phyloP scores from a whole-genome alignment of 495 filamentous ascomycete genomes.

The Monascus purpureus region DNA sequence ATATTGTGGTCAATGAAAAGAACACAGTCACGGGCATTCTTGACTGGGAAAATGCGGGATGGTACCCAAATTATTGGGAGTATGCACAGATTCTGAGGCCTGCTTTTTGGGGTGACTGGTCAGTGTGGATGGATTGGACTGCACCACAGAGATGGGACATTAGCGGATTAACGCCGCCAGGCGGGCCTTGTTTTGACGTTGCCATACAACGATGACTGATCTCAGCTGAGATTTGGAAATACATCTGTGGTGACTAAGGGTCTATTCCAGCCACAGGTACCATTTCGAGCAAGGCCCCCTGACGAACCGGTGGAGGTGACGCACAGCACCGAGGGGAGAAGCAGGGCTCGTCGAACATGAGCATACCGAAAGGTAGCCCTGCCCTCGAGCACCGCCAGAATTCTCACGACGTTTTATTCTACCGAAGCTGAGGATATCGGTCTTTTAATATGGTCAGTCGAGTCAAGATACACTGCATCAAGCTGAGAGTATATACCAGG shows the following conservation, averaged over 20 bases:
- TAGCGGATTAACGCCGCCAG: no score
- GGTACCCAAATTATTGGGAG: constrained; percentile 39
- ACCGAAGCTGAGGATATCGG: constrained; percentile 84
- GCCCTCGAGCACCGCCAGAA: constrained; percentile 55
- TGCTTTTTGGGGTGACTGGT: constrained; percentile 18
- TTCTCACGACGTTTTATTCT: constrained; percentile 48
- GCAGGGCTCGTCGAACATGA: no score
- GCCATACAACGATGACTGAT: no score
- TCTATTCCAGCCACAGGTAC: no score
- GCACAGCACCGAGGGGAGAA: no score
- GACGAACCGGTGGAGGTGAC: no score
- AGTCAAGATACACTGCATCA: no score
- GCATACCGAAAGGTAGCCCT: constrained; percentile 55
- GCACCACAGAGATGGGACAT: constrained; percentile 27
- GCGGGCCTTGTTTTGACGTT: no score
- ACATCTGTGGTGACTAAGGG: no score
- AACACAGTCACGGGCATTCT: constrained; percentile 24
- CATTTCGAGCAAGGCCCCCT: no score
- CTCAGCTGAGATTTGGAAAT: no score
- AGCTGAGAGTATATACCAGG: constrained; percentile 34
- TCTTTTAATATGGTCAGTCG: constrained; percentile 30
- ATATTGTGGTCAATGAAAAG: constrained; percentile 25
- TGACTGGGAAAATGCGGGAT: constrained; percentile 33
- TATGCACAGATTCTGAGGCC: constrained; percentile 30
- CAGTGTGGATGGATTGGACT: constrained; percentile 26